A percentile compares a stretch with the other conserved stretches of the same genome.
Evolutionary conservation across 352 stramenopile species (phyloP).

Genomic region (Pythium pectinolyticum): DNA sequence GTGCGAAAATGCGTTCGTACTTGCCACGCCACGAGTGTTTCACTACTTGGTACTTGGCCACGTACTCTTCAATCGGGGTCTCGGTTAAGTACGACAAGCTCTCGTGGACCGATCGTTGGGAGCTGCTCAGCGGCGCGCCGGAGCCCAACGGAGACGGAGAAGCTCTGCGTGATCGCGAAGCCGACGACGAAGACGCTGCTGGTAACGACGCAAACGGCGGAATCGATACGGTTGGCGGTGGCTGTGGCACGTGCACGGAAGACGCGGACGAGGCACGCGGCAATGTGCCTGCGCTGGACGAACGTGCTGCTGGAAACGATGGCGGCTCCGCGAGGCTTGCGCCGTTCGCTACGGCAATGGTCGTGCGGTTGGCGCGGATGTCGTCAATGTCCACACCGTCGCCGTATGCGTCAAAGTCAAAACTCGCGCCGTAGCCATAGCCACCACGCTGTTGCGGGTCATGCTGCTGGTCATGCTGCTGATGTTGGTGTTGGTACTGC

Average conservation of each 20-base stretch:
- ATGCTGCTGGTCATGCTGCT: no score
- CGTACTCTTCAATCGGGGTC: conserved; percentile 77
- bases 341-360: not conserved
- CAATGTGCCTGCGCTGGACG: not conserved
- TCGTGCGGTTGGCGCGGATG: conserved; percentile 19
- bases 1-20: conserved; percentile 85
- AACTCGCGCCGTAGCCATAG: conserved; percentile 19
- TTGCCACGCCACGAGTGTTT: conserved; percentile 85
- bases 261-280: conserved; percentile 16
- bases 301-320: conserved; percentile 4
- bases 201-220: conserved; percentile 3
- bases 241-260: not conserved
- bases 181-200: conserved; percentile 20
- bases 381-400: conserved; percentile 32
- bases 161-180: no score
- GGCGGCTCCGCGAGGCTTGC: conserved; percentile 4
- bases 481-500: no score
- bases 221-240: not conserved
- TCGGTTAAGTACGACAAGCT: conserved; percentile 37
- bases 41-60: conserved; percentile 83
- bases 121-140: not conserved
- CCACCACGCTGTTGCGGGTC: no score
- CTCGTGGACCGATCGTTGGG: conserved; percentile 25
- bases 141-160: no score
- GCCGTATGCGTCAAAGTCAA: conserved; percentile 28